Percentiles rank a stretch among this genome's conserved stretches.
Evolutionary conservation across 805 yeast genomes (phyloP).

Genomic region (Ogataea nitratoaversa): DNA sequence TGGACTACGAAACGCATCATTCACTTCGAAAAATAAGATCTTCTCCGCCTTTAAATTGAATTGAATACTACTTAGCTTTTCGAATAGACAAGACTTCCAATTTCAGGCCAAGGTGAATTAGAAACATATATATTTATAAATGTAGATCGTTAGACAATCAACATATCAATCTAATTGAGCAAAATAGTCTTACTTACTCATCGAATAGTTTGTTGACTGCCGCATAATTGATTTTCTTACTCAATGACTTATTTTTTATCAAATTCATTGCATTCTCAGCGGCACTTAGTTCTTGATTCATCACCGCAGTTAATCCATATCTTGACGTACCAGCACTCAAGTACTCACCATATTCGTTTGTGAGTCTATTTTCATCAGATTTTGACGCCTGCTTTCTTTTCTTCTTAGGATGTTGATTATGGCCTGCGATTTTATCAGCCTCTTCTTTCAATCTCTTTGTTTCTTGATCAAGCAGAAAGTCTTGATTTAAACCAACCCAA

Average conservation of each 20-base stretch:
- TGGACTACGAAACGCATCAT: too few species aligned
- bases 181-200: slow-evolving; percentile 11
- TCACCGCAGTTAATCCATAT: slow-evolving; percentile 36
- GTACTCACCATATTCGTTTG: slow-evolving; percentile 25
- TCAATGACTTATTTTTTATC: slow-evolving; percentile 70
- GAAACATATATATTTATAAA: too few species aligned
- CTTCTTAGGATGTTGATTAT: slow-evolving; percentile 49
- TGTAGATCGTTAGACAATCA: too few species aligned
- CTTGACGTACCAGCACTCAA: slow-evolving; percentile 19
- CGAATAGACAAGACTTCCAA: too few species aligned
- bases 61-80: too few species aligned
- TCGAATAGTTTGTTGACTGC: slow-evolving; percentile 58
- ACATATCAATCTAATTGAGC: too few species aligned
- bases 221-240: slow-evolving; percentile 86
- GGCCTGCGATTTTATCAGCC: slow-evolving; percentile 85
- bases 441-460: slow-evolving; percentile 76
- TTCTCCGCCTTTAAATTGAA: too few species aligned
- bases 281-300: slow-evolving; percentile 49
- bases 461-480: slow-evolving; percentile 80
- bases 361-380: slow-evolving; percentile 28
- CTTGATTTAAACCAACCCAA: slow-evolving; percentile 89
- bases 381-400: slow-evolving; percentile 33
- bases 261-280: slow-evolving; percentile 77
- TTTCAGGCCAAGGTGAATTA: too few species aligned
- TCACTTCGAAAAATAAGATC: too few species aligned